Base-by-base conservation (phyloP, 2,329 filamentous ascomycete genomes). In the Lasiodiplodia hormozganensis region DNA sequence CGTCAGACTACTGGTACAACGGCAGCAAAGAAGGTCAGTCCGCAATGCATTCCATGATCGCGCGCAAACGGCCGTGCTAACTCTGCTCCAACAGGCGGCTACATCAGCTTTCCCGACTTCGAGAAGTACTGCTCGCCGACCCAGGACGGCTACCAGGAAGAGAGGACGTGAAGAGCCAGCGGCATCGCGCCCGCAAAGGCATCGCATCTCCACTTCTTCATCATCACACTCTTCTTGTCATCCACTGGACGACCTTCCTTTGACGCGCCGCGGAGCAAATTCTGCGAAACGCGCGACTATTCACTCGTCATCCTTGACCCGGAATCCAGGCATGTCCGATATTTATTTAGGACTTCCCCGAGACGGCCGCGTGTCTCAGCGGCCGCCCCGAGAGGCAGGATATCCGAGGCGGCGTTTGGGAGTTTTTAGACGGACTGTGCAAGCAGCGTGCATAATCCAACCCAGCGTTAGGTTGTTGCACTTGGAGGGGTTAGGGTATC, bases 51-150 rank as follows among this genome's bases (percentile, higher is more conserved):
- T 51, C 53, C 49, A 43, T 38, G 57, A 23, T 47, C 18, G 23
- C 5, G 14, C 25, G 11, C 23, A 31, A 56, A 25, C 38, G 38
- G 7, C 64, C 81, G n/a, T 74, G 85, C 83, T 68, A 62, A 62
- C 23, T 51, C 34, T 51, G 43, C 25, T 52, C n/a, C 47, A 52
- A 28, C 28, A 11, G 60, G 60, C 28, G 60, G 60, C 53, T 92
- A 92, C 79, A 89, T 91, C 75, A 92, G 90, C 82, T 92, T 92
- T 76, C 90, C 90, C 18, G 90, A 87, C 77, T 92, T 92, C 77
- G 90, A 92, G 74, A 85, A 88, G 70, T 92, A 85, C 72, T 81
- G 89, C 83, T 53, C 62, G 43, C 28, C 60, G 16, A 62, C 43
- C 38, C 21, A 47, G 16, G 54, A 60, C 47, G 43, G 40, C 40